A percentile compares a stretch with the other conserved stretches of the same genome.
Evolutionary conservation across 495 filamentous ascomycete genomes (phyloP).

Genomic region (Oidiodendron maius): DNA sequence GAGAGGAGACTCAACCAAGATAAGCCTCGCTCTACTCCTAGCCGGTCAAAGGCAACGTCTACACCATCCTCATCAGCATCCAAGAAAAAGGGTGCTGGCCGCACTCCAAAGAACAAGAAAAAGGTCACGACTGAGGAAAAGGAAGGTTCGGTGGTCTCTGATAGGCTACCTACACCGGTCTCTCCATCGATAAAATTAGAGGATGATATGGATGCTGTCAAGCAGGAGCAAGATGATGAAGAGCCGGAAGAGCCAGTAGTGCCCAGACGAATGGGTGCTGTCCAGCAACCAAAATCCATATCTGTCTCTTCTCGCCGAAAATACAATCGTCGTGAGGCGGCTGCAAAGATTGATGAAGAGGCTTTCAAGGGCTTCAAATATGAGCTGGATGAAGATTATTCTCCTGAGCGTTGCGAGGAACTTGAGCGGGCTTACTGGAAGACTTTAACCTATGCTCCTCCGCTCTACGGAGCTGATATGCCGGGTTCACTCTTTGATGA

Average conservation of each 20-base stretch:
- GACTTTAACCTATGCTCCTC: slow-evolving; percentile 86
- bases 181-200: slow-evolving; percentile 37
- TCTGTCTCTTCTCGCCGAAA: slow-evolving; percentile 64
- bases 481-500: slow-evolving; percentile 94
- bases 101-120: slow-evolving; percentile 35
- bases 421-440: slow-evolving; percentile 94
- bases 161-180: slow-evolving; percentile 36
- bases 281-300: slow-evolving; percentile 40
- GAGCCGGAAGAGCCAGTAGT: slow-evolving; percentile 4
- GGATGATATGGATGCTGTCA: slow-evolving; percentile 34
- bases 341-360: slow-evolving; percentile 72
- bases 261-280: too few species aligned
- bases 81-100: slow-evolving; percentile 15
- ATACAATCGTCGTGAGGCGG: slow-evolving; percentile 69
- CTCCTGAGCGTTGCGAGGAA: slow-evolving; percentile 85
- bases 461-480: slow-evolving; percentile 96
- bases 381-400: slow-evolving; percentile 82
- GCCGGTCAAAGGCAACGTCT: slow-evolving; percentile 17
- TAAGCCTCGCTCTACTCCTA: slow-evolving; percentile 36
- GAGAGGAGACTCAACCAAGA: slow-evolving; percentile 74
- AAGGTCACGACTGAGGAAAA: slow-evolving; percentile 24
- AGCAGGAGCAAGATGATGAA: slow-evolving; percentile 38
- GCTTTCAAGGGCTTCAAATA: slow-evolving; percentile 89
- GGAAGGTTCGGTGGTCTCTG: slow-evolving; percentile 32
- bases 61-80: slow-evolving; percentile 22